Base-by-base conservation (phyloP, 2,329 filamentous ascomycete species). In the Neoarthrinium moseri region DNA sequence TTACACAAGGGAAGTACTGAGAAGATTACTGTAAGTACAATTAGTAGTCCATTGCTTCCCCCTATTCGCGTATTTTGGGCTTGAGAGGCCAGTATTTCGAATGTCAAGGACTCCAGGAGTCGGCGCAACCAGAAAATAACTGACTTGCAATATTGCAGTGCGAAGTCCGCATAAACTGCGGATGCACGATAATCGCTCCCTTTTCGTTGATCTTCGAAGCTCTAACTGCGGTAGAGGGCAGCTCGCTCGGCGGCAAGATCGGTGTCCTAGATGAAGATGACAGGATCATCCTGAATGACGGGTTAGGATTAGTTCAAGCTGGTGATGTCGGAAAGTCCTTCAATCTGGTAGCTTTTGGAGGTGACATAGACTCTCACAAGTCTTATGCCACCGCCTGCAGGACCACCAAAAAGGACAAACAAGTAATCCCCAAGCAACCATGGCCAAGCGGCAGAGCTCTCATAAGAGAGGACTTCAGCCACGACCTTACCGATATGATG, bases 181-280 rank as follows among this genome's bases (percentile, higher is more conserved):
- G 58, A 6, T 59, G 58, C 36, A 47, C 34, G n/a, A 45, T 61
- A 17, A 46, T 24, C 10, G 55, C 43, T 3, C 58, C 58, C 3
- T 60, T 84, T 30, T 75, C 95, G 21, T 83, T 96, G 48, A 91
- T 97, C 56, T 96, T 96, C 60, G 91, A 95, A 70, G 94, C 94
- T 10, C 58, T 63, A 13, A 47, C 61, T 24, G 58, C 60, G 38
- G 60, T 63, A 5, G 60, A 54, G 10, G 52, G 51, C 4, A 51
- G 51, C 40, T 53, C 48, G 6, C 51, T 60, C n/a, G 56, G 57
- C 27, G 50, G 51, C 40, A 52, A 48, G 6, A 49, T 60, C n/a
- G 56, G 57, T 23, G 17, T 13, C n/a, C 17, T 51, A 26, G 54
- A 54, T 37, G 7, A 24, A 2, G 52, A 58, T 27, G 47, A 45